phyloP scores from a whole-genome alignment of 345 rosid genomes.

The Punica granatum region DNA sequence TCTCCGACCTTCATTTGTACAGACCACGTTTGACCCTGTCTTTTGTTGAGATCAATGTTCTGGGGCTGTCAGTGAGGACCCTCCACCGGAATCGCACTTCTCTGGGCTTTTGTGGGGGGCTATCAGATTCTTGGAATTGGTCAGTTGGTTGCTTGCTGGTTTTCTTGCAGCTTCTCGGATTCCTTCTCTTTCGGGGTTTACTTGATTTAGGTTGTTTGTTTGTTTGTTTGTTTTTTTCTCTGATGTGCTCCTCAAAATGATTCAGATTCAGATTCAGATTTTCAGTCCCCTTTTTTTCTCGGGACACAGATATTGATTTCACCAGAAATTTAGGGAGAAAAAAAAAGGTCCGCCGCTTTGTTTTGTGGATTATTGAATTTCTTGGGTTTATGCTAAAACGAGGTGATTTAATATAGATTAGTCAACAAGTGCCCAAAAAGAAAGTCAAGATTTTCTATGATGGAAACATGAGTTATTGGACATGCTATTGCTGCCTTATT shows the following conservation, averaged over 20 bases:
- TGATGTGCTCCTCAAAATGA: not conserved
- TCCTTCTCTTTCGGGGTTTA: not conserved
- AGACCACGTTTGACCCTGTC: not conserved
- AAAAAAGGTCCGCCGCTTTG: no score
- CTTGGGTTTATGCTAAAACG: not conserved
- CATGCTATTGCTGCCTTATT: not conserved
- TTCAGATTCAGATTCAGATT: not conserved
- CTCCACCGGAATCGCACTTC: slow-evolving; percentile 1
- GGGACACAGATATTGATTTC: not conserved
- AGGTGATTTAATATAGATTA: not conserved
- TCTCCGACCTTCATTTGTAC: not conserved
- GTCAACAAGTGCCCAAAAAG: not conserved
- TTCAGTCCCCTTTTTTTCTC: not conserved
- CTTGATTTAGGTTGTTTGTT: not conserved
- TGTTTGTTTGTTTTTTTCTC: no score
- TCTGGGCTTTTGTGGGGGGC: not conserved
- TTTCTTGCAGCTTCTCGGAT: not conserved
- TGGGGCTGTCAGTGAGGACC: not conserved
- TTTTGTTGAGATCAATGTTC: not conserved
- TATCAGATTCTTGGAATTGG: not conserved
- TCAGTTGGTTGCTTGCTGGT: not conserved
- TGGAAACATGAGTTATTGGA: not conserved
- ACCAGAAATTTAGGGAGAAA: not conserved
- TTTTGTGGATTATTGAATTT: not conserved
- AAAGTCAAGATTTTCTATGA: not conserved